phyloP scores from a whole-genome alignment of 2,329 filamentous ascomycete species.

The Fusarium succisae region DNA sequence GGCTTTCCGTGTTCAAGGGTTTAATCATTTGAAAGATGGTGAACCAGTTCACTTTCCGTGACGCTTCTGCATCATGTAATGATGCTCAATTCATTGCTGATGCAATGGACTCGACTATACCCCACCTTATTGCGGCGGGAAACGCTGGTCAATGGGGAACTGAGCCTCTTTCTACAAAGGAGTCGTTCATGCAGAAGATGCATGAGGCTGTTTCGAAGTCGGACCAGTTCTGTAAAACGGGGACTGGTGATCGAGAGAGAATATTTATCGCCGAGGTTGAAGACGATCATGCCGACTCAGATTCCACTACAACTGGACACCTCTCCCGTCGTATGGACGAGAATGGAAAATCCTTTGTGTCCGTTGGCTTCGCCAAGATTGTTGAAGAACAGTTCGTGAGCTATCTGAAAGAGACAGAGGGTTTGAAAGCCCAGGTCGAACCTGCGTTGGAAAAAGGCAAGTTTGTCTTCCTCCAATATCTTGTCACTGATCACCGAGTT shows the following conservation, averaged over 20 bases:
- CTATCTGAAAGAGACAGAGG: slow-evolving; percentile 20
- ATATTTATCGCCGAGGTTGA: slow-evolving; percentile 43
- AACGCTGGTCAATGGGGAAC: slow-evolving; percentile 44
- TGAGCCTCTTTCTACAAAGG: slow-evolving; percentile 37
- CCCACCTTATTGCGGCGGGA: slow-evolving; percentile 41
- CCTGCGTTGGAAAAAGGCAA: slow-evolving; percentile 20
- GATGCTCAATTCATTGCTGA: slow-evolving; percentile 45
- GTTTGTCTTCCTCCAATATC: slow-evolving; percentile 27
- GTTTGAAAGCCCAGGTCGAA: slow-evolving; percentile 13
- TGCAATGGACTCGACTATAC: slow-evolving; percentile 45
- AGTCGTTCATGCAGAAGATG: slow-evolving; percentile 36
- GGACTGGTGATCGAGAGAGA: slow-evolving; percentile 37
- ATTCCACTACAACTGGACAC: not conserved
- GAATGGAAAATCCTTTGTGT: slow-evolving; percentile 18
- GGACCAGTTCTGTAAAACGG: slow-evolving; percentile 36
- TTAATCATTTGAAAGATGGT: slow-evolving; percentile 21
- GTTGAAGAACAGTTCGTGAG: slow-evolving; percentile 4
- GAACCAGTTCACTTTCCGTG: slow-evolving; percentile 37
- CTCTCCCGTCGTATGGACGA: slow-evolving; percentile 30
- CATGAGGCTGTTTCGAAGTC: slow-evolving; percentile 36
- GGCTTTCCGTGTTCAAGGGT: not conserved
- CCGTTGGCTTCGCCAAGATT: slow-evolving; percentile 23
- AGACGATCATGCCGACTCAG: slow-evolving; percentile 11
- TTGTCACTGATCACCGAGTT: slow-evolving; percentile 24
- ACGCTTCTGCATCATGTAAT: slow-evolving; percentile 29